phyloP scores from a whole-genome alignment of 1,284 basidiomycete genomes.

The Volvariella volvacea region DNA sequence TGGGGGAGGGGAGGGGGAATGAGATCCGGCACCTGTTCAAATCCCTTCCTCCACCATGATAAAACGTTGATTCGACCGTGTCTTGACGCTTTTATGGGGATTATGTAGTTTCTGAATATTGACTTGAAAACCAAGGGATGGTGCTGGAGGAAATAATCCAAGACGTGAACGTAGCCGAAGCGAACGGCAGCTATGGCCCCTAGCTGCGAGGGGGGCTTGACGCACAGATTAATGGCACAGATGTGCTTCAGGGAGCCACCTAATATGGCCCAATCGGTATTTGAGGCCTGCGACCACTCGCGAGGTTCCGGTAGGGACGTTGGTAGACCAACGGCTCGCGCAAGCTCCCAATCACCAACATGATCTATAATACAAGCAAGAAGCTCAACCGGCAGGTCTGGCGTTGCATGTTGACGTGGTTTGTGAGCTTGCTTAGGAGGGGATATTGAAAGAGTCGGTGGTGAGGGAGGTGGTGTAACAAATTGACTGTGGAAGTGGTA shows the following conservation, averaged over 20 bases:
- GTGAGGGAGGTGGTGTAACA: conserved; percentile 14
- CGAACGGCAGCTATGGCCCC: conserved; percentile 62
- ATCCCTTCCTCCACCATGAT: conserved; percentile 71
- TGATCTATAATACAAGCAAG: conserved; percentile 71
- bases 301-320: conserved; percentile 58
- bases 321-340: conserved; percentile 66
- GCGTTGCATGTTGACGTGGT: conserved; percentile 24
- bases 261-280: conserved; percentile 63
- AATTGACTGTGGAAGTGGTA: conserved; percentile 49
- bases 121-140: conserved; percentile 57
- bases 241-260: conserved; percentile 54
- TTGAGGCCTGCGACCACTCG: conserved; percentile 64
- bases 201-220: conserved; percentile 56
- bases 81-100: conserved; percentile 67
- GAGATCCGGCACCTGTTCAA: conserved; percentile 49
- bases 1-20: conserved; percentile 43
- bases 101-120: conserved; percentile 55
- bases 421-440: conserved; percentile 18
- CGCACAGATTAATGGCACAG: conserved; percentile 45
- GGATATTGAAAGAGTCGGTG: conserved; percentile 12
- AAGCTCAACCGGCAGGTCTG: conserved; percentile 68
- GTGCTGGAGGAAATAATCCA: conserved; percentile 61
- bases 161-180: conserved; percentile 68
- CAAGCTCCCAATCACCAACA: conserved; percentile 75
- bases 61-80: conserved; percentile 69